A percentile compares a stretch with the other conserved stretches of the same genome.
Evolutionary conservation across 768 basidiomycete genomes (phyloP).

Genomic region (Pleurotus djamor): DNA sequence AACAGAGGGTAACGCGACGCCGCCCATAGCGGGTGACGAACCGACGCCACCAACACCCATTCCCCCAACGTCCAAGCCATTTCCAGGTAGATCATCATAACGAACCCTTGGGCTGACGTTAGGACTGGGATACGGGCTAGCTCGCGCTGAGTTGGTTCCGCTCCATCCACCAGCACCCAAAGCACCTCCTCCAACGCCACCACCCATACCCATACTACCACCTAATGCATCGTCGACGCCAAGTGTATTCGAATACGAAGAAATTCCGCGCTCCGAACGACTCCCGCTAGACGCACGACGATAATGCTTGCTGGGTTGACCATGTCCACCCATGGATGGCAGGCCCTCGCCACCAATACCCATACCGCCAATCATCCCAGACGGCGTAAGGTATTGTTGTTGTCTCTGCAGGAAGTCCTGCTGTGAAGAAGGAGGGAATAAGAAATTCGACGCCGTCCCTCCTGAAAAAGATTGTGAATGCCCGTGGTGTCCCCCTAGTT

Average conservation of each 20-base stretch:
- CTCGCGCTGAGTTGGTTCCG: conserved; percentile 32
- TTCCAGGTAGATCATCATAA: conserved; percentile 46
- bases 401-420: conserved; percentile 7
- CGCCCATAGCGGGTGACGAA: conserved; percentile 7
- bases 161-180: conserved; percentile 24
- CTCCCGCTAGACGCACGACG: conserved; percentile 2
- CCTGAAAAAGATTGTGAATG: conserved; percentile 11
- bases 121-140: conserved; percentile 68
- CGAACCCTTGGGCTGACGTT: conserved; percentile 59
- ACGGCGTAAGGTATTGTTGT: conserved; percentile 3
- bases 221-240: background rate
- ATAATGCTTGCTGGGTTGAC: background rate
- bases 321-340: background rate
- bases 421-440: conserved; percentile 32
- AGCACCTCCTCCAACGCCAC: conserved; percentile 9
- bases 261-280: background rate
- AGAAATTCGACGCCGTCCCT: background rate
- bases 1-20: background rate
- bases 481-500: background rate
- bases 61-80: conserved; percentile 15
- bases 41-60: conserved; percentile 3
- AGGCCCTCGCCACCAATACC: background rate
- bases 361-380: conserved; percentile 1
- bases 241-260: background rate
- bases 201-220: background rate